Conservation (phyloP, 2,329 filamentous ascomycete genomes). For the Trichoderma sp. region DNA sequence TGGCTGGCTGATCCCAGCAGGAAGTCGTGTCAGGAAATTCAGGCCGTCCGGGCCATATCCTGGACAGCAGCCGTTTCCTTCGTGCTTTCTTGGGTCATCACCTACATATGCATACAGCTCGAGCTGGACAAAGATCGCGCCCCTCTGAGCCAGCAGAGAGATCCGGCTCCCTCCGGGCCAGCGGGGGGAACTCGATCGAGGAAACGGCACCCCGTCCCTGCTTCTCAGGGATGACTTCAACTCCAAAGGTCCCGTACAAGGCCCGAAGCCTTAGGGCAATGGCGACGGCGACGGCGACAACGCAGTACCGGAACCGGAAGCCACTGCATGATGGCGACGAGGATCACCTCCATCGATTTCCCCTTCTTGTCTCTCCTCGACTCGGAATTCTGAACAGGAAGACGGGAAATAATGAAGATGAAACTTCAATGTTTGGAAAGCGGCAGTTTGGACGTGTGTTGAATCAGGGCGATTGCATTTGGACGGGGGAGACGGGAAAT, state of each 20-base stretch:
- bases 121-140: too few relatives aligned
- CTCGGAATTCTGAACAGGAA: background rate
- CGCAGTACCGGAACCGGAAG: slow-evolving; percentile 28
- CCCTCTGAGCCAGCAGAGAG: too few relatives aligned
- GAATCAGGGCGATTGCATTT: background rate
- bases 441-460: background rate
- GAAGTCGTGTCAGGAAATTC: slow-evolving; percentile 75
- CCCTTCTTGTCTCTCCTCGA: background rate
- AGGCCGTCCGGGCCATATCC: slow-evolving; percentile 81
- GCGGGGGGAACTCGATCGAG: slow-evolving; percentile 50
- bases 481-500: background rate
- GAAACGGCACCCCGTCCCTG: slow-evolving; percentile 48
- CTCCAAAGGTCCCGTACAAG: slow-evolving; percentile 25
- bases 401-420: background rate
- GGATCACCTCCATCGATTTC: slow-evolving; percentile 20
- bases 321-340: slow-evolving; percentile 25
- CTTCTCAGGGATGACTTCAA: slow-evolving; percentile 24
- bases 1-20: slow-evolving; percentile 50
- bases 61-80: slow-evolving; percentile 74
- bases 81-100: background rate
- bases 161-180: too few relatives aligned
- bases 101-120: too few relatives aligned
- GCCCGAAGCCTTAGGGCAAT: slow-evolving; percentile 38
- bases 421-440: background rate
- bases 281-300: slow-evolving; percentile 30